Evolutionary conservation across 495 filamentous ascomycete species (phyloP).

Genomic region (Neurospora africana): DNA sequence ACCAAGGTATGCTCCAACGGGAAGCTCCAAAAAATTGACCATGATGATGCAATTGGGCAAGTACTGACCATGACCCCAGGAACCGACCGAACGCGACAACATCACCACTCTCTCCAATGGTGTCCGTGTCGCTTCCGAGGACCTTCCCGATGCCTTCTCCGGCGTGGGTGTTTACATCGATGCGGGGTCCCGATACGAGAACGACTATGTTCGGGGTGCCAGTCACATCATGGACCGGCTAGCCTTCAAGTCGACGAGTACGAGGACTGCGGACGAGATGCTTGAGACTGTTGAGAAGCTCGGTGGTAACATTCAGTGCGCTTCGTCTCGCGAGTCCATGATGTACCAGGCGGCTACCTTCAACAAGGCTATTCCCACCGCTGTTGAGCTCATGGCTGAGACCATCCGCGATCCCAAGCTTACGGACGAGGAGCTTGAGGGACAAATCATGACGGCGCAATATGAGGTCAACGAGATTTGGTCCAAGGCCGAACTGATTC

Average conservation of each 20-base stretch:
- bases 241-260: conserved; percentile 87
- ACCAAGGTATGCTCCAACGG: neutral
- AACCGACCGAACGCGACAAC: conserved; percentile 77
- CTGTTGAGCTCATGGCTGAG: conserved; percentile 80
- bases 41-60: neutral
- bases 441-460: conserved; percentile 80
- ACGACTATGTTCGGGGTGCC: conserved; percentile 69
- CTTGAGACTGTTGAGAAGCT: conserved; percentile 73
- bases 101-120: conserved; percentile 90
- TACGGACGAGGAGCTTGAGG: conserved; percentile 77
- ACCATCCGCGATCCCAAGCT: conserved; percentile 85
- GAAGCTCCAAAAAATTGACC: neutral
- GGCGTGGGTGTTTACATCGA: conserved; percentile 95
- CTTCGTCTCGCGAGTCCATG: conserved; percentile 85
- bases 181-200: conserved; percentile 92
- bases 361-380: conserved; percentile 79
- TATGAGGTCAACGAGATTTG: conserved; percentile 98
- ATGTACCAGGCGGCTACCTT: conserved; percentile 99
- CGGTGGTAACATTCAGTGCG: conserved; percentile 92
- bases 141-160: conserved; percentile 88
- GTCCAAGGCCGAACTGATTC: conserved; percentile 90
- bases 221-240: conserved; percentile 94
- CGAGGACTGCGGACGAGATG: conserved; percentile 69
- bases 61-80: conserved; percentile 40
- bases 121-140: conserved; percentile 88